A percentile compares a stretch with the other conserved stretches of the same genome.
phyloP scores from a whole-genome alignment of 2,329 filamentous ascomycete species.

The Coleophoma crateriformis region DNA sequence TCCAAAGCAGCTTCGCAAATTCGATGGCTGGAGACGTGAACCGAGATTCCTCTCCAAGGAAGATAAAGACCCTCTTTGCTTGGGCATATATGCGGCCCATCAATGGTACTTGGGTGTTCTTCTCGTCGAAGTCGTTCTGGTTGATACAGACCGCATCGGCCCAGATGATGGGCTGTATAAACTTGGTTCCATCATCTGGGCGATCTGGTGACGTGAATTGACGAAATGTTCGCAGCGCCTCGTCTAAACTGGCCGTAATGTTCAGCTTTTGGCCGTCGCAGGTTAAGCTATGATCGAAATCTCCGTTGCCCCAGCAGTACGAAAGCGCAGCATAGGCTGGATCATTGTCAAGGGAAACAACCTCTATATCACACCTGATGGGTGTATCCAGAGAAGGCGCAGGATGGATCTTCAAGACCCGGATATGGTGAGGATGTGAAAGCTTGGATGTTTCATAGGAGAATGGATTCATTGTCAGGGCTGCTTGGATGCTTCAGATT shows the following conservation, averaged over 20 bases:
- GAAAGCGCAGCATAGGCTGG: no score
- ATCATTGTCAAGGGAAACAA: no score
- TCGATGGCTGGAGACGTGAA: background rate
- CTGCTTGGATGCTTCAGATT: no score
- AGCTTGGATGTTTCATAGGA: no score
- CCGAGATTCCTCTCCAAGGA: background rate
- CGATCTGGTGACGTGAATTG: background rate
- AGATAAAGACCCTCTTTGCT: slow-evolving; percentile 3
- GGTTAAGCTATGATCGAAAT: background rate
- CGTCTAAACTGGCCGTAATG: background rate
- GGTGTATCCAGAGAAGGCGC: no score
- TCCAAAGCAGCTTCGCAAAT: background rate
- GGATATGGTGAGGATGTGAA: no score
- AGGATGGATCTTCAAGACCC: no score
- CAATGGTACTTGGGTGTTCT: slow-evolving; percentile 10
- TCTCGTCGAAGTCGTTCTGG: slow-evolving; percentile 11
- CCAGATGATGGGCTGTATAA: slow-evolving; percentile 6
- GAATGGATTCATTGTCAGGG: no score
- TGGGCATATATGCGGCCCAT: slow-evolving; percentile 19
- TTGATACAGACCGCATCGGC: slow-evolving; percentile 20
- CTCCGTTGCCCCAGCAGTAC: background rate
- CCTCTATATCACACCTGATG: no score
- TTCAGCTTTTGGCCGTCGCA: background rate
- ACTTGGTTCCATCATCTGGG: background rate
- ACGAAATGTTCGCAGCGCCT: background rate